phyloP scores from a whole-genome alignment of 2,329 filamentous ascomycete genomes.

The Xylaria sp. region DNA sequence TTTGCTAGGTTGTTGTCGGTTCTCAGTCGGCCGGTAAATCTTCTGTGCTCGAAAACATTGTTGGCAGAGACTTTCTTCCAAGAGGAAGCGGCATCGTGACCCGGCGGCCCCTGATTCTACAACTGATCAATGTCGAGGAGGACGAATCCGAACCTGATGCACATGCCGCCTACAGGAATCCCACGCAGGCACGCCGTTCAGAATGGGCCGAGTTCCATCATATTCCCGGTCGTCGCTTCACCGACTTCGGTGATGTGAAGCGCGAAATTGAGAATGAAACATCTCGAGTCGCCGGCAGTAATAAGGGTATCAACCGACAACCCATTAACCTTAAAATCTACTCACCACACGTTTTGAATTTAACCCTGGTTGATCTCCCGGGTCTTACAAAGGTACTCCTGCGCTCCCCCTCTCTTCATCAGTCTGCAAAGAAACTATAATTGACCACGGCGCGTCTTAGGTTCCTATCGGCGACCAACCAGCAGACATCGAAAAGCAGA shows the following conservation, averaged over 20 bases:
- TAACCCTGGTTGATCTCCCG: conserved; percentile 95
- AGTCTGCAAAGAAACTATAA: background rate
- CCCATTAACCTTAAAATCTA: conserved; percentile 99
- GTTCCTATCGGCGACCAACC: conserved; percentile 98
- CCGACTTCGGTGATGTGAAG: conserved; percentile 92
- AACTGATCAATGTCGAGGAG: conserved; percentile 95
- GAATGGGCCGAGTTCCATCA: conserved; percentile 98
- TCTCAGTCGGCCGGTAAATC: conserved; percentile 99
- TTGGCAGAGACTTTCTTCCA: conserved; percentile 95
- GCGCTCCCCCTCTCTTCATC: conserved; percentile 7
- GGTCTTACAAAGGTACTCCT: conserved; percentile 86
- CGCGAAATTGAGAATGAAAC: conserved; percentile 98
- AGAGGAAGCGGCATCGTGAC: conserved; percentile 98
- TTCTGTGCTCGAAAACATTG: conserved; percentile 98
- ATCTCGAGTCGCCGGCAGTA: conserved; percentile 87
- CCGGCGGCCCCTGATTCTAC: conserved; percentile 90
- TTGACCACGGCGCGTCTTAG: conserved; percentile 54
- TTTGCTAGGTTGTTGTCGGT: conserved; percentile 87
- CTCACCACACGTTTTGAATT: conserved; percentile 93
- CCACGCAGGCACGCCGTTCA: conserved; percentile 72
- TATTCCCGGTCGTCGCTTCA: conserved; percentile 87
- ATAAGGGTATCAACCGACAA: conserved; percentile 97
- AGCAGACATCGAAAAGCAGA: conserved; percentile 98
- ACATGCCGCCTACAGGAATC: conserved; percentile 79
- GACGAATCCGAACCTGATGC: conserved; percentile 74